A percentile compares a stretch with the other conserved stretches of the same genome.
phyloP scores from a whole-genome alignment of 768 basidiomycete species.

The Agrocybe praecox region DNA sequence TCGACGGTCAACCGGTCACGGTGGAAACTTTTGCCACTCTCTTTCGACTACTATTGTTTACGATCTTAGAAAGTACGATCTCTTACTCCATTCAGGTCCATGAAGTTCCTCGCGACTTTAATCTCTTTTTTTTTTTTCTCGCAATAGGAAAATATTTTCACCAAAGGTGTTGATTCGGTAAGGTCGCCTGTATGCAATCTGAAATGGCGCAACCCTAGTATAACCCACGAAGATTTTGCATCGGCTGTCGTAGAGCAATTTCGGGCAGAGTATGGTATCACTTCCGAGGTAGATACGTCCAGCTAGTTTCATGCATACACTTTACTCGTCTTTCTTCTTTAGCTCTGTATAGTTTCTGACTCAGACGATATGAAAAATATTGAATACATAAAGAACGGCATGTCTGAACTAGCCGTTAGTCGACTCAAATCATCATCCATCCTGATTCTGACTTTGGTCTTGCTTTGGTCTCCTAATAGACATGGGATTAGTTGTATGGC shows the following conservation, averaged over 20 bases:
- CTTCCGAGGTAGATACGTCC: conserved; percentile 26
- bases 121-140: not conserved
- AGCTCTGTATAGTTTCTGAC: conserved; percentile 50
- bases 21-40: too few relatives aligned
- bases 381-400: conserved; percentile 67
- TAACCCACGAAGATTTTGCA: conserved; percentile 74
- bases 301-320: not conserved
- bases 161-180: conserved; percentile 88
- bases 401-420: conserved; percentile 72
- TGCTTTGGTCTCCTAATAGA: conserved; percentile 51
- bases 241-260: conserved; percentile 73
- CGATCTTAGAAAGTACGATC: conserved; percentile 67
- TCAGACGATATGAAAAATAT: conserved; percentile 43
- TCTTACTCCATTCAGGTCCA: not conserved
- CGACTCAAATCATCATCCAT: not conserved
- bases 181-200: conserved; percentile 93
- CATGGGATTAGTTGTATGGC: conserved; percentile 92
- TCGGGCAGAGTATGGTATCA: conserved; percentile 50
- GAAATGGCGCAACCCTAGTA: conserved; percentile 44
- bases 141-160: conserved; percentile 72
- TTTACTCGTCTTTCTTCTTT: not conserved
- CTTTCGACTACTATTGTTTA: too few relatives aligned
- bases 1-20: too few relatives aligned
- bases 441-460: not conserved
- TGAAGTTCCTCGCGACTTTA: not conserved